These are phyloP conservation scores for Leccinellum rugosiceps DNA, from an alignment of 768 basidiomycete genomes.

Conservation along the genomic window DNA sequence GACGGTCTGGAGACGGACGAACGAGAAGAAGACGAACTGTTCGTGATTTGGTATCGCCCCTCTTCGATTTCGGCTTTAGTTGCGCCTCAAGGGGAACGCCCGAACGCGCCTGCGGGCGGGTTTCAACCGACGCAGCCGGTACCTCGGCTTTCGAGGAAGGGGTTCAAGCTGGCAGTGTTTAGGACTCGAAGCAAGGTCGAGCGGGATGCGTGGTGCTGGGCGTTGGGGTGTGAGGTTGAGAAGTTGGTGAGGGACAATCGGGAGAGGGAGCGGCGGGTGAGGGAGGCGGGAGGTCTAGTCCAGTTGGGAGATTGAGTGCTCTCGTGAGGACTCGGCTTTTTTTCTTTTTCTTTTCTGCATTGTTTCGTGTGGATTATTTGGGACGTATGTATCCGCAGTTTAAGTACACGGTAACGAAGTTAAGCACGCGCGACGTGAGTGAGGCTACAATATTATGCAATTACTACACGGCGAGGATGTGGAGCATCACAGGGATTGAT, in stretches of 20 bases:
- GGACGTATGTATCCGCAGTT: neutral
- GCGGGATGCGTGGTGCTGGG: conserved; percentile 94
- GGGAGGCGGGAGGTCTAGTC: conserved; percentile 60
- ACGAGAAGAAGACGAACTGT: conserved; percentile 81
- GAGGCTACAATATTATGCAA: neutral
- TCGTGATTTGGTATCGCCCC: conserved; percentile 72
- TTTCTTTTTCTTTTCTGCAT: neutral
- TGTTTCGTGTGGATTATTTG: neutral
- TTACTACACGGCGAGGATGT: neutral
- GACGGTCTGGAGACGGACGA: conserved; percentile 91
- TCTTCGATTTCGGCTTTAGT: conserved; percentile 18
- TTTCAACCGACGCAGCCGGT: conserved; percentile 27
- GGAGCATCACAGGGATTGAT: neutral
- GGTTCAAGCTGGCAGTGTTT: conserved; percentile 61
- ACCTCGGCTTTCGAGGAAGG: conserved; percentile 50
- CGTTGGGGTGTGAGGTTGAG: conserved; percentile 87
- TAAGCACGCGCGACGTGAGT: neutral
- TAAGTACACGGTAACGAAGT: neutral
- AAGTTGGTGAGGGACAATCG: conserved; percentile 59
- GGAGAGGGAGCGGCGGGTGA: conserved; percentile 62
- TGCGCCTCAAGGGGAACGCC: conserved; percentile 1
- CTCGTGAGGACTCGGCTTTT: neutral
- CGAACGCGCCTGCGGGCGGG: conserved; percentile 19
- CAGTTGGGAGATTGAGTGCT: conserved; percentile 20
- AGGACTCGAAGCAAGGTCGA: conserved; percentile 81